A percentile compares a stretch with the other conserved stretches of the same genome.
These are phyloP conservation scores for Zygnema cylindricum DNA, from an alignment of 139 green algal species.

Conservation along the genomic window DNA sequence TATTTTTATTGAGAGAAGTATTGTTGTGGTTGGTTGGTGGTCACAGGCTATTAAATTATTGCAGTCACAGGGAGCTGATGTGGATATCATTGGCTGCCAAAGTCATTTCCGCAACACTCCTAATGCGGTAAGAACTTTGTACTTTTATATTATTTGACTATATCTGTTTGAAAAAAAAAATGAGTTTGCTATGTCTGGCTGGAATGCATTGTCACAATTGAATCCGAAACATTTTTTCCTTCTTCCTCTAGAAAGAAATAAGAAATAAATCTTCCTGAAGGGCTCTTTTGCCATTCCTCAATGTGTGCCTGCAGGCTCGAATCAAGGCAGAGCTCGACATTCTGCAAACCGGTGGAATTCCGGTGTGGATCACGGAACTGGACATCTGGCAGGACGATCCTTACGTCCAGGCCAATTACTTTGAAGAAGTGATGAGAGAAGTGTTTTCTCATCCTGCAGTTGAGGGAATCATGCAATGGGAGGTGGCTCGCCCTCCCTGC, in stretches of 20 bases:
- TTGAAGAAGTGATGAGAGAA: conserved; percentile 53
- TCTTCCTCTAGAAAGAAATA: neutral
- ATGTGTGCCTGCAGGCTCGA: conserved; percentile 23
- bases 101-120: conserved; percentile 18
- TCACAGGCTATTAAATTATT: conserved; percentile 1
- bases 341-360: neutral
- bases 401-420: conserved; percentile 33
- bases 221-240: neutral
- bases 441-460: conserved; percentile 53
- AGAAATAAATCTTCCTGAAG: neutral
- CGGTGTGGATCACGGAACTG: conserved; percentile 48
- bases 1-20: too few species aligned
- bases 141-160: neutral
- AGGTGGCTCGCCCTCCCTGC: conserved; percentile 32
- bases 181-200: neutral
- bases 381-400: conserved; percentile 27
- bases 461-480: conserved; percentile 57
- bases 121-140: conserved; percentile 11
- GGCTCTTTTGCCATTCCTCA: neutral
- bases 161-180: neutral
- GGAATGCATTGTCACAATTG: neutral
- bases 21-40: too few species aligned
- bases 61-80: neutral
- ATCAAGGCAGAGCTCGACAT: conserved; percentile 52
- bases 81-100: conserved; percentile 28